Percentiles rank a stretch among this genome's conserved stretches.
These are phyloP conservation scores for Leccinum ochraceum DNA, from an alignment of 768 basidiomycete species.

Conservation along the genomic window DNA sequence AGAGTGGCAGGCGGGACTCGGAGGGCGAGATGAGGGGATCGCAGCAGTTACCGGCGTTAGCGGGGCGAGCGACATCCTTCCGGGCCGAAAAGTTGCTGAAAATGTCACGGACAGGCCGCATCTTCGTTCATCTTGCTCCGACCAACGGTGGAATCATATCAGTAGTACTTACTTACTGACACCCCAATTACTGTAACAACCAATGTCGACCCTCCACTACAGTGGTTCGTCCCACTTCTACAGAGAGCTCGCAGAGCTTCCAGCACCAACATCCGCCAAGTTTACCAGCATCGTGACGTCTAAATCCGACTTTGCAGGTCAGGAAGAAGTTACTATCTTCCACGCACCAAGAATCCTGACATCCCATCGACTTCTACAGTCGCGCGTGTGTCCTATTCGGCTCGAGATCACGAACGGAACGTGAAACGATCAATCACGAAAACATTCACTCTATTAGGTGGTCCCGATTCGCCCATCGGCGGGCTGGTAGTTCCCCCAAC, in stretches of 20 bases:
- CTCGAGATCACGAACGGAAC: slow-evolving; percentile 53
- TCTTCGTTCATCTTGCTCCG: too few relatives aligned
- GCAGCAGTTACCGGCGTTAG: too few relatives aligned
- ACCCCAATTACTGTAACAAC: too few relatives aligned
- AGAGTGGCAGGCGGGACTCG: too few relatives aligned
- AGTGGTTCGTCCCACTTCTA: background rate
- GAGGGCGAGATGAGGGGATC: too few relatives aligned
- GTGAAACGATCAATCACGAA: slow-evolving; percentile 46
- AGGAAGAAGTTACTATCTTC: background rate
- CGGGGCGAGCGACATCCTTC: too few relatives aligned
- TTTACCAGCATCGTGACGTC: slow-evolving; percentile 26
- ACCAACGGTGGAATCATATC: too few relatives aligned
- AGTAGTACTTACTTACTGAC: too few relatives aligned
- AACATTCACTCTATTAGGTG: slow-evolving; percentile 31
- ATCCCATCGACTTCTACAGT: slow-evolving; percentile 22
- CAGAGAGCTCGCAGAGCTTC: slow-evolving; percentile 34
- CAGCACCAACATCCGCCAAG: slow-evolving; percentile 37
- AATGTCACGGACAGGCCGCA: too few relatives aligned
- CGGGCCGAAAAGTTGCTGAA: too few relatives aligned
- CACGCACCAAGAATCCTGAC: background rate
- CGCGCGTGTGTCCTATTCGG: slow-evolving; percentile 46
- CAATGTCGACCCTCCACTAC: background rate
- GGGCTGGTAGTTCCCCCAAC: slow-evolving; percentile 13
- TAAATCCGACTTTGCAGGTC: slow-evolving; percentile 19
- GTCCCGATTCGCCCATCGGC: slow-evolving; percentile 15